Percentiles rank a stretch among this genome's conserved stretches.
Evolutionary conservation across 2,329 filamentous ascomycete species (phyloP).

Genomic region (Arthrobotrys entomopaga): DNA sequence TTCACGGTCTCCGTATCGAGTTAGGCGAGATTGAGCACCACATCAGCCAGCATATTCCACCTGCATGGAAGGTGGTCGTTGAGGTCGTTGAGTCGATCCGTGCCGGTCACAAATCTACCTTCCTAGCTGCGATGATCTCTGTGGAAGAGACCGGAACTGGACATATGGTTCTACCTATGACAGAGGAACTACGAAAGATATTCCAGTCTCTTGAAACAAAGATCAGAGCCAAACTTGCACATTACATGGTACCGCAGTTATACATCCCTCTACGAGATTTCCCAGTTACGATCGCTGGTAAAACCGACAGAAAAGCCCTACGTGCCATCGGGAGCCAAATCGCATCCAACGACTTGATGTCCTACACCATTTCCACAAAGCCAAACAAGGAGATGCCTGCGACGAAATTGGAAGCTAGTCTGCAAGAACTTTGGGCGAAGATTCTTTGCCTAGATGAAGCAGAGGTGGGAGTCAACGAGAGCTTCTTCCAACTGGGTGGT

Average conservation of each 20-base stretch:
- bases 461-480: constrained; percentile 57
- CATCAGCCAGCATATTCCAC: constrained; percentile 62
- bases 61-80: constrained; percentile 63
- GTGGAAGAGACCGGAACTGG: constrained; percentile 14
- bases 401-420: background rate
- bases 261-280: background rate
- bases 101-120: constrained; percentile 24
- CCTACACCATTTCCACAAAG: background rate
- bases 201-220: constrained; percentile 18
- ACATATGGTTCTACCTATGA: constrained; percentile 22
- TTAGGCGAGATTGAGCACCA: constrained; percentile 67
- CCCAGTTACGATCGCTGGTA: background rate
- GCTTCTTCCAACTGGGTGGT: constrained; percentile 60
- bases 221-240: constrained; percentile 6
- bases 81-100: constrained; percentile 64
- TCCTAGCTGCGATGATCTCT: constrained; percentile 15
- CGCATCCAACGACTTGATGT: background rate
- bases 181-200: constrained; percentile 10
- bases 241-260: constrained; percentile 1
- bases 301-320: background rate
- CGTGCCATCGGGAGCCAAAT: background rate
- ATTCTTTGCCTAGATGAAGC: constrained; percentile 20
- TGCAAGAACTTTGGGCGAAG: constrained; percentile 28
- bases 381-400: background rate
- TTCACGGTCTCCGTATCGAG: constrained; percentile 74